Evolutionary conservation across 2,329 filamentous ascomycete species (phyloP), one percentile per base, ranked within the genome.

Genomic region (Ceratocystis alfenasii): DNA sequence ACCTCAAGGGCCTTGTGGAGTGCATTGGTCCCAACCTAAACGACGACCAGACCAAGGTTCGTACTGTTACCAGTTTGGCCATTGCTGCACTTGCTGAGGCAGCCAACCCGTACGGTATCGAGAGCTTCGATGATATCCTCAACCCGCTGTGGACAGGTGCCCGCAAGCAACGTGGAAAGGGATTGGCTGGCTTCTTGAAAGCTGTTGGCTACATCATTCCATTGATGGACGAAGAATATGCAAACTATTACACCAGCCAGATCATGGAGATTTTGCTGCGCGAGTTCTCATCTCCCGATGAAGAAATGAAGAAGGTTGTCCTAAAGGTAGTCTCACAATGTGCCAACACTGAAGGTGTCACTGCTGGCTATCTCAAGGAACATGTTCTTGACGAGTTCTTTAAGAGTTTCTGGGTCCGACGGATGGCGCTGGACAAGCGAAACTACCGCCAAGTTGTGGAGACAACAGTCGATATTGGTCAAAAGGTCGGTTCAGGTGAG

Each of bases 261-360:
- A 96, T 99, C 72, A 97, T 99, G 93, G 94, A 97, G 75, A 97
- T 97, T 72, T 79, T 99, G 15, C 84, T 97, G 36, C 86, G 94
- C 72, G 94, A 99, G 74, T 99, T 99, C 73, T 89, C 91, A 5
- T 96, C 93, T 0, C 94, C 94, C 0, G 94, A 99, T 70, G 94
- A 99, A 76, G 94, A 99, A 76, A 99, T 99, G 94, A 99, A 97
- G 78, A 99, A 99, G 79, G 94, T 99, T 0, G 94, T 99, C 6
- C 79, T 99, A 67, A 97, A 97, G 77, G 94, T 99, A 33, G 86
- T 99, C 17, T 96, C 92, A 20, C 94, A 99, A 73, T 97, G 94
- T 73, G 90, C 94, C 6, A 88, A 88, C 70, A 97, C 93, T 1
- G 89, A 95, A 73, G 94, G 94, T 77, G 94, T 99, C 33, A 97